Base-by-base conservation (phyloP, 306 rosid species). In the Heteromeles arbutifolia region DNA sequence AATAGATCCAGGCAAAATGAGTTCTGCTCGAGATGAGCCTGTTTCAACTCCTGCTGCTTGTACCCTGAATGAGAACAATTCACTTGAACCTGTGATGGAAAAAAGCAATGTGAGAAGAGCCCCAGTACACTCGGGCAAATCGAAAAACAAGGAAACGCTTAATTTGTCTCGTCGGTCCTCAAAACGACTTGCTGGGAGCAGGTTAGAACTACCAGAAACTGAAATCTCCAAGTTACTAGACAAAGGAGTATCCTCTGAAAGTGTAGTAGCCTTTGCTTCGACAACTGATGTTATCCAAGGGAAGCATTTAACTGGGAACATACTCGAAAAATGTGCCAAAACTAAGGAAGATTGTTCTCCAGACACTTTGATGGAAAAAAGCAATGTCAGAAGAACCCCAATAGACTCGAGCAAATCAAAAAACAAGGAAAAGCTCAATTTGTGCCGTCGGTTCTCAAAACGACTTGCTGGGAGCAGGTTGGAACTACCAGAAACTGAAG, bases 151-250 rank as follows among this genome's bases (percentile, higher is more conserved):
- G 83, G 66, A 67, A 69, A 22, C 69, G 22, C 79, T 72, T 73
- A 82, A 39, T 70, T 72, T 81, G 80, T 80, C 83, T 63, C 79
- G 73, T 50, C 90, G 97, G 31, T 86, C 79, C 73, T 94, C 97
- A 22, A 90, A 69, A 34, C 86, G 96, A 81, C 92, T 92, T 78
- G 87, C 98, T 82, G 90, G 91, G 77, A 81, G 80, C 77, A 44
- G 74, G 67, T 73, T 70, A 48, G 84, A 82, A 77, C 67, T 37
- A 11, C 70, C 73, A 26, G 87, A 73, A 77, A 84, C 67, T 62
- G 76, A 74, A 76, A 79, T 65, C 75, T 78, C 84, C 73, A 67
- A 74, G 58, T 79, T 77, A 77, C 67, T 73, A 71, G 76, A 70
- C 72, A 77, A 14, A 65, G 73, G 73, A 69, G 70, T 67, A 37